Evolutionary conservation across 371 early-diverging fungal species (phyloP), one percentile per base, ranked within the genome.

Genomic region (Mortierella sp.): DNA sequence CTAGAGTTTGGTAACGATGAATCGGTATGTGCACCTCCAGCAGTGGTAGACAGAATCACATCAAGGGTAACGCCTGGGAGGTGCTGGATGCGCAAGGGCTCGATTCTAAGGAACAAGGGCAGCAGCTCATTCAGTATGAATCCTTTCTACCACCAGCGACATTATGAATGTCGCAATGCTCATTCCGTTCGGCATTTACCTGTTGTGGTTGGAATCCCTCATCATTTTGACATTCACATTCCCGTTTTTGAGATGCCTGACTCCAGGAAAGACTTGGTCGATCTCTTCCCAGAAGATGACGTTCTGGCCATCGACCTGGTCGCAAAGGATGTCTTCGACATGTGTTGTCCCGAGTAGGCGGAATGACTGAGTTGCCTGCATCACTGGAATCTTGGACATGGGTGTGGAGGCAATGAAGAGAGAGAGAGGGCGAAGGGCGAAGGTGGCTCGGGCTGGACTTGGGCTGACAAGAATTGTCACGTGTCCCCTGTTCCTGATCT

Each of bases 221-320:
- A 56, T 28, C 9, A 56, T 17, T 0, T 0, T 56, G 29, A 45
- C 6, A 28, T 21, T 12, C 21, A 6, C 28, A 0, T 47, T 4
- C 22, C 57, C 56, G n/a, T 45, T 45, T 19, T 29, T 27, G 54
- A 54, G 16, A 43, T 41, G 9, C 25, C 25, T 21, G 46, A 56
- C 56, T 2, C 47, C 48, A 21, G 57, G 48, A 47, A 57, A 57
- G 57, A 57, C 48, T 22, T 47, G 48, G 39, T 57, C 47, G 47
- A 47, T 57, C 7, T 47, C 47, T 46, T 56, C 56, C 56, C 56
- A 56, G 46, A 29, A 56, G 4, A 56, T 9, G 45, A 56, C 31
- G 28, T 45, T 56, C 46, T 56, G 56, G 21, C 56, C 56, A 56
- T 31, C 56, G 19, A 56, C 46, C 16, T 45, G 2, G 0, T 56